Conservation (phyloP, 148 eudicot genomes). For the Agrostemma githago region DNA sequence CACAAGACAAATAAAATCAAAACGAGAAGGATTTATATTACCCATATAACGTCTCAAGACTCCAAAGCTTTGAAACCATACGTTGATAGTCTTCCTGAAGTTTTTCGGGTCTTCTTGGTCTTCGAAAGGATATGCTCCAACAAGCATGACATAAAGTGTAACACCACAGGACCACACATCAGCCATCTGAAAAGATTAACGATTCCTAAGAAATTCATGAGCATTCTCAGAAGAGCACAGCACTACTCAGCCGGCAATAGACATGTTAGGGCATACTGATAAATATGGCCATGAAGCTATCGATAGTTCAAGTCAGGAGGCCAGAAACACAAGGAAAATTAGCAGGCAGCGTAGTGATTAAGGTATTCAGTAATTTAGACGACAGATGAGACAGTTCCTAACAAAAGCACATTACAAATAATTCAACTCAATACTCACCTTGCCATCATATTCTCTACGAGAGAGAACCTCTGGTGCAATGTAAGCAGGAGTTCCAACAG, state of each 20-base stretch:
- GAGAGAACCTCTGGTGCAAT: conserved; percentile 85
- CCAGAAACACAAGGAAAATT: neutral
- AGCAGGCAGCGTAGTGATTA: neutral
- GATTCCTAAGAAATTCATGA: neutral
- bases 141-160: conserved; percentile 82
- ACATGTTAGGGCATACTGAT: neutral
- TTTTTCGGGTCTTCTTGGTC: conserved; percentile 80
- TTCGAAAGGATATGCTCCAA: conserved; percentile 89
- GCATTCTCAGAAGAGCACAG: neutral
- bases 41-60: neutral
- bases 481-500: conserved; percentile 87
- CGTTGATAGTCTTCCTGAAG: conserved; percentile 86
- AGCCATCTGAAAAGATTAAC: conserved; percentile 41
- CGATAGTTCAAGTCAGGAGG: neutral
- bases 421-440: conserved; percentile 31
- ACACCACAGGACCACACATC: conserved; percentile 93
- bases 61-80: conserved; percentile 22
- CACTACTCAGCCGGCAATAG: neutral
- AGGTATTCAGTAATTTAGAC: neutral
- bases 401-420: neutral
- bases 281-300: conserved; percentile 2
- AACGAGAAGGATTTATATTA: neutral
- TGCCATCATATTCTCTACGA: conserved; percentile 81
- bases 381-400: neutral
- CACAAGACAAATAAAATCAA: neutral